These are phyloP conservation scores for Gorgonomyces haynaldii DNA, from an alignment of 192 early-diverging fungal genomes.

Conservation along the genomic window DNA sequence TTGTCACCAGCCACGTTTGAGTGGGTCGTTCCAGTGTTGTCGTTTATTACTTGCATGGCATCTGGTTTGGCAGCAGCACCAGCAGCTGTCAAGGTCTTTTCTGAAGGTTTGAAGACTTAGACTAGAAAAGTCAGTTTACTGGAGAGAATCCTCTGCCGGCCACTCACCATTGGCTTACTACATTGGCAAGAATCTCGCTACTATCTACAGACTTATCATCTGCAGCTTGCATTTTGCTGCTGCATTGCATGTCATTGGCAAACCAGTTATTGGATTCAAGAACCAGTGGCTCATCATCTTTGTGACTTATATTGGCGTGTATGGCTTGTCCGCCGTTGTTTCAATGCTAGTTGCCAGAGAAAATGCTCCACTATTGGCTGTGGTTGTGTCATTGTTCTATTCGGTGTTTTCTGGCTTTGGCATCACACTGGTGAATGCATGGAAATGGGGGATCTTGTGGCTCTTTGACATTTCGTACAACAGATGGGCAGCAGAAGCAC, in stretches of 20 bases:
- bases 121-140: slow-evolving; percentile 22
- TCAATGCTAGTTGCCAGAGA: slow-evolving; percentile 20
- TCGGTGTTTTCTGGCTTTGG: slow-evolving; percentile 23
- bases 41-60: slow-evolving; percentile 20
- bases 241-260: slow-evolving; percentile 22
- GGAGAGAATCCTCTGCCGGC: slow-evolving; percentile 6
- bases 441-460: slow-evolving; percentile 8
- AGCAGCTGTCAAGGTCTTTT: slow-evolving; percentile 16
- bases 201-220: slow-evolving; percentile 27
- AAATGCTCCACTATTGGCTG: slow-evolving; percentile 21
- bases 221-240: slow-evolving; percentile 29
- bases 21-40: slow-evolving; percentile 20
- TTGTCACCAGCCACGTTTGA: slow-evolving; percentile 28
- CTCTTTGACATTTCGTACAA: slow-evolving; percentile 18
- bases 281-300: slow-evolving; percentile 22
- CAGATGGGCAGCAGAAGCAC: slow-evolving; percentile 20
- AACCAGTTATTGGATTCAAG: slow-evolving; percentile 17
- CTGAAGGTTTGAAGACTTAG: slow-evolving; percentile 7
- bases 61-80: slow-evolving; percentile 29
- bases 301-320: slow-evolving; percentile 32
- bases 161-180: slow-evolving; percentile 28
- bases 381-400: slow-evolving; percentile 12
- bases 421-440: slow-evolving; percentile 9
- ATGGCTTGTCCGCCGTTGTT: slow-evolving; percentile 22
- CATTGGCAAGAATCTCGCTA: slow-evolving; percentile 25